A percentile compares a stretch with the other conserved stretches of the same genome.
phyloP scores from a whole-genome alignment of 2,329 filamentous ascomycete species.

The Scedosporium aurantiacum region DNA sequence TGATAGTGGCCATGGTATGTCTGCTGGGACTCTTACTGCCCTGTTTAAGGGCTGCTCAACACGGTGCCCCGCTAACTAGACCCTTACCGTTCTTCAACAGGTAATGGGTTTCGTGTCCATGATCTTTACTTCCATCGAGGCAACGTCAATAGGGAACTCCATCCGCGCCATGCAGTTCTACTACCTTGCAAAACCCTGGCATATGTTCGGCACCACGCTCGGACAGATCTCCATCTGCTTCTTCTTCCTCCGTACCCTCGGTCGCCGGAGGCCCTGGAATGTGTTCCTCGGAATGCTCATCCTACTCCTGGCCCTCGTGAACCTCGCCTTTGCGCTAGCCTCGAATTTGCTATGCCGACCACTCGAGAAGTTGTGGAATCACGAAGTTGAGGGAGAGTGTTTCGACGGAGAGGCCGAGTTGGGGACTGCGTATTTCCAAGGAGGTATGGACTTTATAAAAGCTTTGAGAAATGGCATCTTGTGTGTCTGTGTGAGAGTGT shows the following conservation, averaged over 20 bases:
- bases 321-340: conserved; percentile 20
- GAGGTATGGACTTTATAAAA: conserved; percentile 10
- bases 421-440: conserved; percentile 24
- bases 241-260: conserved; percentile 21
- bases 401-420: conserved; percentile 20
- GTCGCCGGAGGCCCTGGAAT: conserved; percentile 18
- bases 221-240: conserved; percentile 27
- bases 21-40: not conserved
- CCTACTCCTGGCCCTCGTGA: conserved; percentile 20
- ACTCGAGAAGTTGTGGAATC: conserved; percentile 25
- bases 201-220: conserved; percentile 22
- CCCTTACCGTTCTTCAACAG: conserved; percentile 11
- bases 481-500: not conserved
- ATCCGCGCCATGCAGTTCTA: conserved; percentile 21
- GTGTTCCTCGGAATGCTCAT: conserved; percentile 19
- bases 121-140: conserved; percentile 23
- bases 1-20: conserved; percentile 21
- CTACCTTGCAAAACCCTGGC: conserved; percentile 24
- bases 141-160: conserved; percentile 14
- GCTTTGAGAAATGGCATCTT: not conserved
- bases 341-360: conserved; percentile 26
- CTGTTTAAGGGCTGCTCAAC: not conserved
- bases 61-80: not conserved
- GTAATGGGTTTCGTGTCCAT: conserved; percentile 22
- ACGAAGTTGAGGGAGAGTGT: conserved; percentile 18